Base-by-base conservation (phyloP, 305 asterid species). In the Fraxinus floribunda region DNA sequence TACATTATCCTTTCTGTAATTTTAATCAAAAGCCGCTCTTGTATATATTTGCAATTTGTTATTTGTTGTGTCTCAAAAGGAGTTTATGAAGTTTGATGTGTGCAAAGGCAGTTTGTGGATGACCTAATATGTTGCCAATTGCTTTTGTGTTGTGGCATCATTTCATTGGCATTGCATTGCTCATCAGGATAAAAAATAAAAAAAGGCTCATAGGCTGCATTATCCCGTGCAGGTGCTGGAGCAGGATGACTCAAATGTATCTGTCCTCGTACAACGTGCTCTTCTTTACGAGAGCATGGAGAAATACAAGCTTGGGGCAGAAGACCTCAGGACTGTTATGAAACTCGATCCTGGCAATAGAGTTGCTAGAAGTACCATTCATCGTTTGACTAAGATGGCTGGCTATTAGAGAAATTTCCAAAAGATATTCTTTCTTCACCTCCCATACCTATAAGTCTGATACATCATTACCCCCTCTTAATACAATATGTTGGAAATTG, bases 291-390 rank as follows among this genome's bases (percentile, higher is more conserved):
- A 95, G 86, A 95, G 97, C 88, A 95, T 95, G 98, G 98, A 93
- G 90, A 95, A 93, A 88, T 95, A 95, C 91, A 92, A 92, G 91
- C 97, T 92, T 46, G 98, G 98, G 64, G 98, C 98, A 0, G 98
- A 95, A 86, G 98, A 95, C 86, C 95, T 95, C 30, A 94, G 98
- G 90, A 95, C 91, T 34, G 98, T 95, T 0, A 92, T 95, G 98
- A 95, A 92, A 79, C 79, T 93, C 52, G 98, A 95, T 82, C 98
- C 98, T 26, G 87, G 91, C 39, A 95, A 95, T 79, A 86, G 98
- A 79, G 93, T 92, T 78, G 98, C 98, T 44, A 88, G 94, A 87
- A 95, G 97, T 80, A 95, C 98, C 82, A 85, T 95, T 80, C 98
- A 95, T 78, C 98, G 98, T 82, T 78, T 95, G 87, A 81, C 84